Percentiles rank a stretch among this genome's conserved stretches.
These are phyloP conservation scores for Aureobasidium sp. DNA, from an alignment of 2,329 filamentous ascomycete genomes.

Conservation along the genomic window DNA sequence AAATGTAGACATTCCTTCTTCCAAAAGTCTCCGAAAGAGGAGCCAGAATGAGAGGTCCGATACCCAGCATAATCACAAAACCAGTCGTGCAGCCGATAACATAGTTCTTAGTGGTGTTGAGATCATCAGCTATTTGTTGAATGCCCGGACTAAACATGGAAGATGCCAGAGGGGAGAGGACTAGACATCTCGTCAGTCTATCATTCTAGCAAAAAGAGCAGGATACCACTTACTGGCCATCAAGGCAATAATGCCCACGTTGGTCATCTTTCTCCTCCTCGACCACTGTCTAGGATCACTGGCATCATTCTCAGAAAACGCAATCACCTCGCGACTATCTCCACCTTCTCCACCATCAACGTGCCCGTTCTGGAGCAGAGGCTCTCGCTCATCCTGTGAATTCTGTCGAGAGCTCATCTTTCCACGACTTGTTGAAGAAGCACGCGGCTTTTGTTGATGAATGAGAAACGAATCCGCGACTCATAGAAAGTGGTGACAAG, in stretches of 20 bases:
- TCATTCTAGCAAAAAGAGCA: neutral
- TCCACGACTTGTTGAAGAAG: neutral
- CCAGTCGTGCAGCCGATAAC: constrained; percentile 44
- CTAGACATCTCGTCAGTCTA: constrained; percentile 17
- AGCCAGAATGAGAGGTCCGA: constrained; percentile 39
- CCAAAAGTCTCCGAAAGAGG: constrained; percentile 41
- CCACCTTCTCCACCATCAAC: constrained; percentile 28
- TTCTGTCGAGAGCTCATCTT: neutral
- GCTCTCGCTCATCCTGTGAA: constrained; percentile 28
- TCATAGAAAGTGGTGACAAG: neutral
- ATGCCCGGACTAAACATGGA: constrained; percentile 47
- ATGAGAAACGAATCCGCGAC: neutral
- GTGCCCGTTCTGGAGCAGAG: constrained; percentile 29
- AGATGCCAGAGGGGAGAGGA: constrained; percentile 39
- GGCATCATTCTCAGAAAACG: constrained; percentile 30
- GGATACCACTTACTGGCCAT: constrained; percentile 35
- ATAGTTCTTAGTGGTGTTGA: constrained; percentile 32
- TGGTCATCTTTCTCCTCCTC: constrained; percentile 36
- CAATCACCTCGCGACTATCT: constrained; percentile 22
- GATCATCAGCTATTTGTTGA: constrained; percentile 38
- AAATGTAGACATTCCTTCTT: constrained; percentile 35
- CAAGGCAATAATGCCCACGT: constrained; percentile 41
- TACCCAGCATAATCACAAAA: constrained; percentile 41
- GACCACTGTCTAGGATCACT: constrained; percentile 41
- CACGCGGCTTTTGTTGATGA: neutral